These are phyloP conservation scores for Solanum neorickii DNA, from an alignment of 257 asterid species.

Conservation along the genomic window DNA sequence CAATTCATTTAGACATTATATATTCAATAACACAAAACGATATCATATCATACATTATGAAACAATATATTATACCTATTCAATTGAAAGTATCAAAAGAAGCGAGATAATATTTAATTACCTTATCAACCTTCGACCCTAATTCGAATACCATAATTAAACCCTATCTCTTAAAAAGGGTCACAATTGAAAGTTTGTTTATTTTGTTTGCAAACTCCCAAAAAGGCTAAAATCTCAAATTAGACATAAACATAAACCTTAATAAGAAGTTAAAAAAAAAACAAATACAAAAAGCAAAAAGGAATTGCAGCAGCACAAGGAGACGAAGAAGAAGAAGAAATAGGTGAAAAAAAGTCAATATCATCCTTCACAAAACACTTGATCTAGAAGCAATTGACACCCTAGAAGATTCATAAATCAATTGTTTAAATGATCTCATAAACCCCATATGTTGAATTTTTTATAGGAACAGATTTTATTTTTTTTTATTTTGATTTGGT, in stretches of 20 bases:
- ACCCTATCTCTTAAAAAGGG: neutral
- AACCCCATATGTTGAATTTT: neutral
- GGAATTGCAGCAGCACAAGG: neutral
- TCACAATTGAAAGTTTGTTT: neutral
- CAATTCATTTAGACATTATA: accelerated
- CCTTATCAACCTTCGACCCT: neutral
- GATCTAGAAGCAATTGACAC: neutral
- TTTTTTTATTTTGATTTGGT: neutral
- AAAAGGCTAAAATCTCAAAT: neutral
- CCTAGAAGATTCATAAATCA: neutral
- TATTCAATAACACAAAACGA: too few relatives aligned
- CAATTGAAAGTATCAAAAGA: neutral
- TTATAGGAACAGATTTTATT: neutral
- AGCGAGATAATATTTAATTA: neutral
- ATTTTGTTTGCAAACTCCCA: neutral
- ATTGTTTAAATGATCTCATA: neutral
- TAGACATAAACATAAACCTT: neutral
- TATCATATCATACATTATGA: too few relatives aligned
- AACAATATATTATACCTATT: neutral
- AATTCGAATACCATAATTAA: neutral
- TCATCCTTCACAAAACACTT: neutral
- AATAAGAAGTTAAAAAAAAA: neutral
- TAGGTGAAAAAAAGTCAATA: neutral
- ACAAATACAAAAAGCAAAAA: neutral
- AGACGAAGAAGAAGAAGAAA: neutral